Evolutionary conservation across 1,139 yeast genomes (phyloP).

Genomic region (Kurtzmaniella quercitrusa): DNA sequence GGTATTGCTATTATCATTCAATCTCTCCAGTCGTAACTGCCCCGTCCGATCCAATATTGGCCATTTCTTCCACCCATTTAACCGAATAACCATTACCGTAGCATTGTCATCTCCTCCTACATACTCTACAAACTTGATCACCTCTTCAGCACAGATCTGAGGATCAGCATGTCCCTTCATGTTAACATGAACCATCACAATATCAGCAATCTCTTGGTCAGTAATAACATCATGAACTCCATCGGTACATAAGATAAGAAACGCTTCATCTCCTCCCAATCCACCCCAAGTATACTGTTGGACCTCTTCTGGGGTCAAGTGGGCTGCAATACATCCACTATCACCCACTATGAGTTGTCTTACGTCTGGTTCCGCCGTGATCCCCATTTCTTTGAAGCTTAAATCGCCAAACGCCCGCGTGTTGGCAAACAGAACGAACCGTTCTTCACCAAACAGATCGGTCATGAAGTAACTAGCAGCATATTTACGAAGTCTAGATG

Average conservation of each 20-base stretch:
- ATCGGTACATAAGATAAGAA: constrained; percentile 73
- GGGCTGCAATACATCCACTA: constrained; percentile 25
- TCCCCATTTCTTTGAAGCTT: constrained; percentile 74
- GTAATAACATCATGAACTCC: constrained; percentile 78
- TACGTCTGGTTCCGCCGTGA: constrained; percentile 90
- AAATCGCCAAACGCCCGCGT: constrained; percentile 93
- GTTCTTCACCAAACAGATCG: constrained; percentile 90
- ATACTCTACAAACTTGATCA: constrained; percentile 76
- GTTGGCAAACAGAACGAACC: constrained; percentile 82
- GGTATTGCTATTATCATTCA: constrained; percentile 32
- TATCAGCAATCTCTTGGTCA: constrained; percentile 90
- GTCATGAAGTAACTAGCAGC: constrained; percentile 74
- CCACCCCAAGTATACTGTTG: constrained; percentile 43
- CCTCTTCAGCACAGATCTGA: constrained; percentile 80
- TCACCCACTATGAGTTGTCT: constrained; percentile 63
- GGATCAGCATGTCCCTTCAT: constrained; percentile 80
- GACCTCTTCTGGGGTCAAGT: constrained; percentile 37
- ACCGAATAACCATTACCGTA: constrained; percentile 74
- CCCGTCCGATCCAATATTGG: constrained; percentile 82
- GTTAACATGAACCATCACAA: constrained; percentile 69
- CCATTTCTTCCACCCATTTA: constrained; percentile 95
- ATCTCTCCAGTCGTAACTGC: constrained; percentile 66
- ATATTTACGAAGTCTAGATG: constrained; percentile 63
- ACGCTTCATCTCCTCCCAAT: constrained; percentile 76
- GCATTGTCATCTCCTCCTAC: constrained; percentile 95